phyloP scores from a whole-genome alignment of 164 flowering plant genomes.

The Aristolochia contorta region DNA sequence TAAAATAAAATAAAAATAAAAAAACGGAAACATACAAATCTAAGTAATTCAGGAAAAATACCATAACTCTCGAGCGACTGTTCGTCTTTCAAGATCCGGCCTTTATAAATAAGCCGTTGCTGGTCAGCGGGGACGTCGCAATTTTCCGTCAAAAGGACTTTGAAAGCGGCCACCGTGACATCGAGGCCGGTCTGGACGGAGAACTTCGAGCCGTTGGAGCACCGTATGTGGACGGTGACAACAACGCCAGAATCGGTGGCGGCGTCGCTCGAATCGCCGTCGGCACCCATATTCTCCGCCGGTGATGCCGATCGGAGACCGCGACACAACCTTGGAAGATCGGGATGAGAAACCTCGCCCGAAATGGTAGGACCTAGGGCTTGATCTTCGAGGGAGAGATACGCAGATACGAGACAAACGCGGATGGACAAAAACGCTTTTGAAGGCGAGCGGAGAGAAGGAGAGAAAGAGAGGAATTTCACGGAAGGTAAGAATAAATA shows the following conservation, averaged over 20 bases:
- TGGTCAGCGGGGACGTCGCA: conserved; percentile 70
- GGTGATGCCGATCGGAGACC: conserved; percentile 1
- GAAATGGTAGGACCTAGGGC: too few species aligned
- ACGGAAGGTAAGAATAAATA: not conserved
- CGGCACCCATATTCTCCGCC: conserved; percentile 37
- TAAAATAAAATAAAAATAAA: too few species aligned
- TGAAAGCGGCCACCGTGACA: conserved; percentile 49
- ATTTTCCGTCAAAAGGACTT: conserved; percentile 43
- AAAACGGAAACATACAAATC: not conserved
- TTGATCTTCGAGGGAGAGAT: too few species aligned
- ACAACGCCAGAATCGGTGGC: conserved; percentile 15
- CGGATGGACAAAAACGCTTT: too few species aligned
- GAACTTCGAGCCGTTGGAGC: conserved; percentile 73
- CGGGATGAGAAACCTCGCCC: too few species aligned
- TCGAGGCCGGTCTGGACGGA: conserved; percentile 40
- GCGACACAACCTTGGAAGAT: not conserved
- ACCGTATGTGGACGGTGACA: conserved; percentile 45
- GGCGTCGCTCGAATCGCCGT: conserved; percentile 20
- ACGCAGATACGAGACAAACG: too few species aligned
- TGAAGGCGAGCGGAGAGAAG: not conserved
- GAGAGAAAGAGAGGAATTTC: conserved; percentile 1
- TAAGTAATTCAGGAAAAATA: conserved; percentile 8
- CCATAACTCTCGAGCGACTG: conserved; percentile 80
- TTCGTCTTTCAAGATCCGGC: conserved; percentile 83
- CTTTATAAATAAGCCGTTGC: conserved; percentile 78